Percentiles rank a stretch among this genome's conserved stretches.
phyloP scores from a whole-genome alignment of 108 stramenopile species.

The Cyclotella kingstonii region DNA sequence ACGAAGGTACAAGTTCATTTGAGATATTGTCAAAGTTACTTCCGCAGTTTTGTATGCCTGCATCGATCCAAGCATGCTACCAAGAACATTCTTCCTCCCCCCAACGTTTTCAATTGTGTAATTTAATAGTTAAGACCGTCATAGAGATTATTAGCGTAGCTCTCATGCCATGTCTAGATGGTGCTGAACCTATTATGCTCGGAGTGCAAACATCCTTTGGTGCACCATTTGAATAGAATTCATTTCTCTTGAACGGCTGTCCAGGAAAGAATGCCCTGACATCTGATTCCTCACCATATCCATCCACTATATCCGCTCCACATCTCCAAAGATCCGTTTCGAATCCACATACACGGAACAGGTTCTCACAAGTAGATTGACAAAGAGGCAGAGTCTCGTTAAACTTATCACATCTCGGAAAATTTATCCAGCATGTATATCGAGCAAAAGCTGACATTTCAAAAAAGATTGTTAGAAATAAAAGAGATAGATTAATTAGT shows the following conservation, averaged over 20 bases:
- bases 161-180: not conserved
- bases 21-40: no score
- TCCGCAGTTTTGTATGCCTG: no score
- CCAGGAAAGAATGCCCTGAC: conserved; percentile 28
- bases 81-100: no score
- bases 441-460: not conserved
- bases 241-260: conserved; percentile 38
- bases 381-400: conserved; percentile 37
- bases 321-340: conserved; percentile 34
- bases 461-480: not conserved
- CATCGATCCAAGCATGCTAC: no score
- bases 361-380: conserved; percentile 40
- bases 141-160: not conserved
- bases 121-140: not conserved
- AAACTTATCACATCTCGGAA: conserved; percentile 42
- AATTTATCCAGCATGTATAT: conserved; percentile 43
- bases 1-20: no score
- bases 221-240: conserved; percentile 19
- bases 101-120: no score
- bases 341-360: conserved; percentile 40
- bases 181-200: conserved; percentile 30
- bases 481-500: no score
- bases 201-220: conserved; percentile 39
- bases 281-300: conserved; percentile 26
- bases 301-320: conserved; percentile 22